Percentiles rank a stretch among this genome's conserved stretches.
These are phyloP conservation scores for Pneumocystis jirovecii DNA, from an alignment of 1,139 yeast species.

Conservation along the genomic window DNA sequence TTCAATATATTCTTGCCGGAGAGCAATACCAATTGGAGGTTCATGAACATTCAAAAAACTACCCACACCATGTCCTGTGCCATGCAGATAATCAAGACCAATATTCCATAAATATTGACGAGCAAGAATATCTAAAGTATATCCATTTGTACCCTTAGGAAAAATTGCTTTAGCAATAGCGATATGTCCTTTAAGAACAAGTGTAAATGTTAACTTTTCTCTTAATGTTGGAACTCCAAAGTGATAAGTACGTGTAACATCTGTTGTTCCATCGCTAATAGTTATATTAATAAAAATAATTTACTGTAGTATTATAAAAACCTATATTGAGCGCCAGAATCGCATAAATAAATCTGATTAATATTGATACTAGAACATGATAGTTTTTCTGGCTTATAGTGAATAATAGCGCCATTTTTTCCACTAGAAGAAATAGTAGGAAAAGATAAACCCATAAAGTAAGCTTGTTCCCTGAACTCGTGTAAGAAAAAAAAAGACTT, in stretches of 20 bases:
- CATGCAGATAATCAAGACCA: constrained; percentile 88
- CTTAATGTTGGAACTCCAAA: constrained; percentile 53
- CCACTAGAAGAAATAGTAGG: constrained; percentile 90
- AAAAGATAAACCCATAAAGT: constrained; percentile 74
- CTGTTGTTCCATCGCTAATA: constrained; percentile 73
- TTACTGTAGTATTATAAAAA: not conserved
- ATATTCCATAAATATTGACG: constrained; percentile 76
- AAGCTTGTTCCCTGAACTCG: constrained; percentile 15
- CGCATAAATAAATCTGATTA: constrained; percentile 65
- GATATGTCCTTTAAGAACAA: constrained; percentile 83
- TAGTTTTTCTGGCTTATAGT: constrained; percentile 60
- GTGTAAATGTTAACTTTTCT: constrained; percentile 63
- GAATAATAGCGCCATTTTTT: constrained; percentile 83
- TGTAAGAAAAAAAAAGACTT: constrained; percentile 9
- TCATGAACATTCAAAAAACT: constrained; percentile 87
- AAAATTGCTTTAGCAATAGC: constrained; percentile 62
- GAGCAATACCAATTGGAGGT: constrained; percentile 87
- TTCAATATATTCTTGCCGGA: constrained; percentile 25
- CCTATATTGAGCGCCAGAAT: constrained; percentile 83
- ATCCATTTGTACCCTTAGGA: constrained; percentile 81
- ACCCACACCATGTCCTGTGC: constrained; percentile 97
- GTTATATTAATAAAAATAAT: not conserved
- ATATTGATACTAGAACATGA: constrained; percentile 58
- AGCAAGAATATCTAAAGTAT: constrained; percentile 69
- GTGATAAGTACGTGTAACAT: constrained; percentile 85